Percentiles rank a stretch among this genome's conserved stretches.
These are phyloP conservation scores for Phaeolepiota aurea DNA, from an alignment of 768 basidiomycete species.

Conservation along the genomic window DNA sequence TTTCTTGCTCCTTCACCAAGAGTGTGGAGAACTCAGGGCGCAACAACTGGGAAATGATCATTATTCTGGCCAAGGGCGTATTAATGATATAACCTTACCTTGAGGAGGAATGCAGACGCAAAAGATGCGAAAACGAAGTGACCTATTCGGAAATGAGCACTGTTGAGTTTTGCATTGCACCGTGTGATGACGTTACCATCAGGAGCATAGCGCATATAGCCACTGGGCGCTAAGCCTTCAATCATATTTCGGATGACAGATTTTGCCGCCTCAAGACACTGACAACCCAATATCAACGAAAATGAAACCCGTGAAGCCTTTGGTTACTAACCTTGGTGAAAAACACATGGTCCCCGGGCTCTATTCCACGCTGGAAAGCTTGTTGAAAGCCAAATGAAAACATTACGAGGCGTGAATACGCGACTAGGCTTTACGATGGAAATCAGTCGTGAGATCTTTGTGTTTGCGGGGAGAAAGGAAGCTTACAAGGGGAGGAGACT, in stretches of 20 bases:
- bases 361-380: slow-evolving; percentile 64
- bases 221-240: slow-evolving; percentile 56
- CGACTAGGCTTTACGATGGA: slow-evolving; percentile 74
- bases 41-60: slow-evolving; percentile 38
- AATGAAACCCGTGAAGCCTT: no score
- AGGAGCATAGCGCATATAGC: slow-evolving; percentile 72
- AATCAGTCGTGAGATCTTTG: no score
- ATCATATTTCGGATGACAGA: slow-evolving; percentile 58
- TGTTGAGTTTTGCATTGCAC: no score
- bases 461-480: no score
- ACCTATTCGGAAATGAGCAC: slow-evolving; percentile 23
- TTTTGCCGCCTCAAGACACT: slow-evolving; percentile 71
- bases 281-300: slow-evolving; percentile 4
- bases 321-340: slow-evolving; percentile 62
- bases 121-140: slow-evolving; percentile 77
- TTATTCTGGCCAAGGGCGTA: background rate
- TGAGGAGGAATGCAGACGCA: slow-evolving; percentile 76
- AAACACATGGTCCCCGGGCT: slow-evolving; percentile 53
- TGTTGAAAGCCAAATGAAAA: slow-evolving; percentile 84
- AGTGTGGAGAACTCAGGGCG: slow-evolving; percentile 66
- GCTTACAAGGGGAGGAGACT: slow-evolving; percentile 68
- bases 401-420: slow-evolving; percentile 77
- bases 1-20: slow-evolving; percentile 53
- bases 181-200: slow-evolving; percentile 56
- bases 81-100: slow-evolving; percentile 30